A percentile compares a stretch with the other conserved stretches of the same genome.
phyloP scores from a whole-genome alignment of 2,329 filamentous ascomycete species.

The Xylariaceae sp. region DNA sequence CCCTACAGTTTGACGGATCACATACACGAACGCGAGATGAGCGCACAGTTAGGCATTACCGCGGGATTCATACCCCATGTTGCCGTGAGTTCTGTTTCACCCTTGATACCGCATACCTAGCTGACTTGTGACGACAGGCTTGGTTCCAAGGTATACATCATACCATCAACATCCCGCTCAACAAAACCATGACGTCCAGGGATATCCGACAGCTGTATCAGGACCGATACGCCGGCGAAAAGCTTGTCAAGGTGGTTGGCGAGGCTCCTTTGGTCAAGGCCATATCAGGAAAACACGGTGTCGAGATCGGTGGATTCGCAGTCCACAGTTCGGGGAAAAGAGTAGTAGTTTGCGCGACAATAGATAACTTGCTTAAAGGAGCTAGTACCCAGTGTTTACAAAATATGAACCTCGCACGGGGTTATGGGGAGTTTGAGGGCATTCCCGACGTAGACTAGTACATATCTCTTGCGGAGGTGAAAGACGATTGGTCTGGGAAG shows the following conservation, averaged over 20 bases:
- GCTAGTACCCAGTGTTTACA: constrained; percentile 86
- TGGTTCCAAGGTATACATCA: constrained; percentile 97
- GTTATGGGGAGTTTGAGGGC: constrained; percentile 44
- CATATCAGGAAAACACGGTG: constrained; percentile 81
- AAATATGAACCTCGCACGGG: constrained; percentile 48
- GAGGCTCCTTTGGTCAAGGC: constrained; percentile 83
- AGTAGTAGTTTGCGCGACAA: constrained; percentile 90
- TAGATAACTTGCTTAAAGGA: constrained; percentile 91
- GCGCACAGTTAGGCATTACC: constrained; percentile 68
- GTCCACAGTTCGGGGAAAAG: constrained; percentile 85
- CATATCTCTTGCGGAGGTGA: too few species aligned
- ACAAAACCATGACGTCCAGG: constrained; percentile 80
- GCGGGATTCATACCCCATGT: constrained; percentile 92
- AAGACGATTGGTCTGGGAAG: too few species aligned
- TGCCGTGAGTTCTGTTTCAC: constrained; percentile 43
- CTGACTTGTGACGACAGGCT: constrained; percentile 27
- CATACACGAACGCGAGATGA: constrained; percentile 92
- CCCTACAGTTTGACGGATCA: constrained; percentile 90
- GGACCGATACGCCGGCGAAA: constrained; percentile 92
- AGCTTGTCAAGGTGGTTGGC: constrained; percentile 89
- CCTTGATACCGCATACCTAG: too few species aligned
- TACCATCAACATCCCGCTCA: constrained; percentile 85
- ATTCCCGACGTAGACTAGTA: constrained; percentile 21
- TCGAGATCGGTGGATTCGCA: constrained; percentile 94
- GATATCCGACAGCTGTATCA: constrained; percentile 94